phyloP scores from a whole-genome alignment of 2,329 filamentous ascomycete genomes.

The Clathrospora elynae region DNA sequence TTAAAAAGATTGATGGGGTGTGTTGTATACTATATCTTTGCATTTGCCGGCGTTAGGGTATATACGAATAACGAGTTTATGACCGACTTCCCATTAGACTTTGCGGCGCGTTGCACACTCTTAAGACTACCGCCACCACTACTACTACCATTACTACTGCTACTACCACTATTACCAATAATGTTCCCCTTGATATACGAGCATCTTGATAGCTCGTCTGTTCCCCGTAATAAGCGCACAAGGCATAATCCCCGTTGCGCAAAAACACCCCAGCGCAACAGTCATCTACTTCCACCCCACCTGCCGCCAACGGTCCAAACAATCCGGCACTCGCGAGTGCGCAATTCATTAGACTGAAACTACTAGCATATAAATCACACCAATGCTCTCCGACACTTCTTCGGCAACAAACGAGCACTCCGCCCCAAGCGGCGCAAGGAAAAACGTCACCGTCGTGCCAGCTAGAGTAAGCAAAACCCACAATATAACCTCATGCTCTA shows the following conservation, averaged over 20 bases:
- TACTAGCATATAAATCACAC: slow-evolving; percentile 15
- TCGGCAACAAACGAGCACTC: slow-evolving; percentile 19
- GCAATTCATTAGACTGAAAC: slow-evolving; percentile 19
- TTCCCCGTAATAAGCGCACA: slow-evolving; percentile 5
- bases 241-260: slow-evolving; percentile 12
- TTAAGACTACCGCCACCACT: no score
- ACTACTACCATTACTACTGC: no score
- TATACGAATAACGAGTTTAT: no score
- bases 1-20: no score
- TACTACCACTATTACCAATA: no score
- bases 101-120: no score
- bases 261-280: slow-evolving; percentile 10
- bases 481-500: slow-evolving; percentile 66
- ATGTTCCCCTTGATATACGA: no score
- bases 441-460: slow-evolving; percentile 49
- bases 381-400: slow-evolving; percentile 6
- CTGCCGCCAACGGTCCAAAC: slow-evolving; percentile 14
- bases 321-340: slow-evolving; percentile 13
- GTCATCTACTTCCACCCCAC: slow-evolving; percentile 15
- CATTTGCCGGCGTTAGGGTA: no score
- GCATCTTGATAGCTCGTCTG: not conserved
- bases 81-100: no score
- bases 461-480: slow-evolving; percentile 64
- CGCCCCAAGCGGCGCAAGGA: slow-evolving; percentile 15
- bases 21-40: no score